A percentile compares a stretch with the other conserved stretches of the same genome.
Conservation (phyloP, 2,329 filamentous ascomycete species). For the Emmonsiellopsis sp. region DNA sequence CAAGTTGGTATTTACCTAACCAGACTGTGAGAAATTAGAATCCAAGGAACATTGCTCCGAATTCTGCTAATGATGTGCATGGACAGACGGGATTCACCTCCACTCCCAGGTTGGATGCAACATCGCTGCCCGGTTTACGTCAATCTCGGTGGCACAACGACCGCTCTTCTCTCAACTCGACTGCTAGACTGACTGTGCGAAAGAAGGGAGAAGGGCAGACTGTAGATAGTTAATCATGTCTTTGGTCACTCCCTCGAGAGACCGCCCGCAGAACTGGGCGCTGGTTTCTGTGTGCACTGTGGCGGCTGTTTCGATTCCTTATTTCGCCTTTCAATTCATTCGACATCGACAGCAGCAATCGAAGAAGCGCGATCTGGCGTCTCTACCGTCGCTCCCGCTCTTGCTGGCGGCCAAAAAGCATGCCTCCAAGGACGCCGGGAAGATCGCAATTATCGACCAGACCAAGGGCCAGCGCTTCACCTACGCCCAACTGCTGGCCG, state of each 20-base stretch:
- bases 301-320: not conserved
- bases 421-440: constrained; percentile 22
- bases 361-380: constrained; percentile 10
- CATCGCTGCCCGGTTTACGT: too few relatives aligned
- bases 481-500: constrained; percentile 30
- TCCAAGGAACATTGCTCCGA: too few relatives aligned
- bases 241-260: not conserved
- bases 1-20: too few relatives aligned
- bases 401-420: constrained; percentile 29
- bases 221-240: not conserved
- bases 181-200: too few relatives aligned
- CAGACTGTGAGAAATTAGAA: too few relatives aligned
- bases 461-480: constrained; percentile 31
- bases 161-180: not conserved
- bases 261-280: not conserved
- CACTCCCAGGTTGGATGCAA: too few relatives aligned
- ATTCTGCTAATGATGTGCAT: too few relatives aligned
- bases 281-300: not conserved
- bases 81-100: too few relatives aligned
- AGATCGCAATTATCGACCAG: constrained; percentile 30
- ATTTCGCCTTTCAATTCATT: constrained; percentile 2
- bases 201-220: too few relatives aligned
- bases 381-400: constrained; percentile 30
- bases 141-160: not conserved
- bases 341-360: constrained; percentile 1